A percentile compares a stretch with the other conserved stretches of the same genome.
Conservation (phyloP, 140 eudicot genomes). For the Ambrosia hybrid region DNA sequence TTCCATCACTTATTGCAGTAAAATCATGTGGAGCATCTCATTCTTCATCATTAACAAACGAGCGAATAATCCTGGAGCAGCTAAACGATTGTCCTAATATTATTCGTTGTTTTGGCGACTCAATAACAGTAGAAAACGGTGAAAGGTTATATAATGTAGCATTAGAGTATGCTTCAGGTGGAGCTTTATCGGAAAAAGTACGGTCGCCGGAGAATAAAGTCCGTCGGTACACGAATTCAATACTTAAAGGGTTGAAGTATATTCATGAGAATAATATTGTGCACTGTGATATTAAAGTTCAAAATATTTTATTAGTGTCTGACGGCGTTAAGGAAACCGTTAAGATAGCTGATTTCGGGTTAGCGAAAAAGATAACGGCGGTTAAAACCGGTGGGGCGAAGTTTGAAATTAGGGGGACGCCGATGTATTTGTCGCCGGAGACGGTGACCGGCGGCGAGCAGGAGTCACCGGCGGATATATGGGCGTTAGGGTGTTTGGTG, state of each 20-base stretch:
- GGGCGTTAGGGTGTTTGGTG: constrained; percentile 92
- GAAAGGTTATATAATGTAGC: constrained; percentile 63
- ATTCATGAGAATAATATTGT: constrained; percentile 71
- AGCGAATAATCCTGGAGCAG: constrained; percentile 53
- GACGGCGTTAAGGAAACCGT: constrained; percentile 35
- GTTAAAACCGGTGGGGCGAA: constrained; percentile 9
- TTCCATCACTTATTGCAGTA: constrained; percentile 59
- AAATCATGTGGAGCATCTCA: constrained; percentile 56
- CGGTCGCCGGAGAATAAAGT: constrained; percentile 51
- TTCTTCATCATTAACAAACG: constrained; percentile 55
- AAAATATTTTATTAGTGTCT: constrained; percentile 47
- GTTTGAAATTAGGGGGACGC: constrained; percentile 77
- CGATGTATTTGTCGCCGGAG: constrained; percentile 96
- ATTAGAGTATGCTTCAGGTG: constrained; percentile 83
- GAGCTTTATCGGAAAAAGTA: constrained; percentile 49
- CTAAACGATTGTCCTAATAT: constrained; percentile 55
- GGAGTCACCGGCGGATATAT: constrained; percentile 71
- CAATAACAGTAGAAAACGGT: constrained; percentile 50
- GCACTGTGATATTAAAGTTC: constrained; percentile 82
- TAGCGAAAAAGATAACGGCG: constrained; percentile 49
- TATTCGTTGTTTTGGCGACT: constrained; percentile 56
- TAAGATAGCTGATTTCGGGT: constrained; percentile 84
- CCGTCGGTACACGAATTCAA: constrained; percentile 45
- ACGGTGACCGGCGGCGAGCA: constrained; percentile 61
- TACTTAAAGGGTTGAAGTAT: constrained; percentile 58